A percentile compares a stretch with the other conserved stretches of the same genome.
phyloP scores from a whole-genome alignment of 805 yeast species.

The Metschnikowia continentalis region DNA sequence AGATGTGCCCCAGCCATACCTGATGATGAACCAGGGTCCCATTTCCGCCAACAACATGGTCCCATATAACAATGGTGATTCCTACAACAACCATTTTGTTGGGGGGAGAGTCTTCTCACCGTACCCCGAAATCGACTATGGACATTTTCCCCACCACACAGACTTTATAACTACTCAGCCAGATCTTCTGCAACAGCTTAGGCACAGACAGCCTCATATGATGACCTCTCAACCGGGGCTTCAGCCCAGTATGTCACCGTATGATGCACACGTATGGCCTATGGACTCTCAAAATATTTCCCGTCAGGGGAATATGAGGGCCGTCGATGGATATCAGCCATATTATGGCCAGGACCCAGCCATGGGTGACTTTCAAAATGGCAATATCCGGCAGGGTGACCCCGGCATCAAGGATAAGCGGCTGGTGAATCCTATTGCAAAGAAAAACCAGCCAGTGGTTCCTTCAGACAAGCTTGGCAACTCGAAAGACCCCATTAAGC shows the following conservation, averaged over 20 bases:
- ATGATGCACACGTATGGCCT: neutral
- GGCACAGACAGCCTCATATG: conserved; percentile 25
- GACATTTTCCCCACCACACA: conserved; percentile 27
- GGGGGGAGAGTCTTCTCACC: neutral
- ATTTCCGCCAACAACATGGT: neutral
- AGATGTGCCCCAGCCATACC: neutral
- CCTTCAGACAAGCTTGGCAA: neutral
- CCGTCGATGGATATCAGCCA: neutral
- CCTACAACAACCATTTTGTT: neutral
- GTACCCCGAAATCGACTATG: conserved; percentile 9
- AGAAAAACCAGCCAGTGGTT: neutral
- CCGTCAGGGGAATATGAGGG: neutral
- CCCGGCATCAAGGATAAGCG: neutral
- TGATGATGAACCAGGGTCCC: neutral
- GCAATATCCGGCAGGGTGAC: neutral
- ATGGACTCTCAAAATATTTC: neutral
- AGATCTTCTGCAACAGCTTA: conserved; percentile 35
- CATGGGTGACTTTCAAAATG: neutral
- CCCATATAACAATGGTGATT: neutral
- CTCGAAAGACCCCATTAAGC: neutral
- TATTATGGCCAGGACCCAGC: neutral
- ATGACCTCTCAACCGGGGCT: conserved; percentile 6
- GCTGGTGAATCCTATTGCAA: neutral
- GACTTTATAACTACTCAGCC: conserved; percentile 25
- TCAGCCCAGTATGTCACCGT: neutral